Evolutionary conservation across 2,329 filamentous ascomycete genomes (phyloP), one percentile per base, ranked within the genome.

Genomic region (Sporothrix curviconia): DNA sequence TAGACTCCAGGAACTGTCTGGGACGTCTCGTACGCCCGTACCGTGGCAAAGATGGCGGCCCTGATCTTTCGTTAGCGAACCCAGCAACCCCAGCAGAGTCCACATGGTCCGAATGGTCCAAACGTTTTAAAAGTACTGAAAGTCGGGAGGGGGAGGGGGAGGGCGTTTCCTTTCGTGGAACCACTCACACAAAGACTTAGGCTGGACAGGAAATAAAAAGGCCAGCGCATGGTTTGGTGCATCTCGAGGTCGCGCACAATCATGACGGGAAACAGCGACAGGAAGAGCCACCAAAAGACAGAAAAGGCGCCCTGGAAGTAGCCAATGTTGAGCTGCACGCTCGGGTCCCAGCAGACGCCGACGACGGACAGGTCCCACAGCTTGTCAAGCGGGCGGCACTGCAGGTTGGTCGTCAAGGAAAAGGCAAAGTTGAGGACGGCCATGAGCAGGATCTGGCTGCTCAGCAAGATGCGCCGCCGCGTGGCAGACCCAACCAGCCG

Each of bases 261-360:
- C 39, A 71, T 64, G 36, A 69, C 61, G 0, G 68, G 65, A 46
- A 71, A 71, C 22, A 71, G 60, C 3, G 69, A 65, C n/a, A 73
- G 65, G 43, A 71, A 71, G 9, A 72, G 63, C 64, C 69, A 71
- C 12, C 69, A 67, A 53, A 70, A 68, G 4, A 72, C 67, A 17
- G 68, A 70, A 55, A 72, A 70, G 3, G 68, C 68, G 19, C 71
- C 71, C 56, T 72, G 70, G 25, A 69, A 67, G 58, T 70, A 71
- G 4, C 66, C 68, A 60, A 73, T 68, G 50, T 66, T 66, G 22
- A 68, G 60, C 59, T 69, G 69, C 6, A 68, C 63, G n/a, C 56
- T 63, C 6, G 66, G 63, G 43, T 67, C 64, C 65, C 70, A 70
- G 59, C 72, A 74, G 24, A 56, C 39, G 0, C 71, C 72, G 0